These are phyloP conservation scores for Alternaria gaisen DNA, from an alignment of 2,329 filamentous ascomycete genomes.

Conservation along the genomic window DNA sequence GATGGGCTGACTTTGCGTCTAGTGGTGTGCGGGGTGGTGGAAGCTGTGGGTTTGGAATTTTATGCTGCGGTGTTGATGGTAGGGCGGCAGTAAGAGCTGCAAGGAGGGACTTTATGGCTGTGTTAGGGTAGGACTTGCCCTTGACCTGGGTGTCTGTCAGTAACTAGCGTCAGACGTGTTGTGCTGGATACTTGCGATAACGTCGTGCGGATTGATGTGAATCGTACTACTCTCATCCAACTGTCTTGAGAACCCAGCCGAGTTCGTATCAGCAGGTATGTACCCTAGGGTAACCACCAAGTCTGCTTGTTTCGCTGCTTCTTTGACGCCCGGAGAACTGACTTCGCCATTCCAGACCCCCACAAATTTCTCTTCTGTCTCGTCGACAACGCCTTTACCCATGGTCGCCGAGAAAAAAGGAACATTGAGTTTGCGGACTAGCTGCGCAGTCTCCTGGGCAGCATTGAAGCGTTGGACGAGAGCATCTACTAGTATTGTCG, in stretches of 20 bases:
- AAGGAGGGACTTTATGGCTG: slow-evolving; percentile 51
- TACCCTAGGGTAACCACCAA: slow-evolving; percentile 52
- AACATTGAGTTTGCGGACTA: slow-evolving; percentile 48
- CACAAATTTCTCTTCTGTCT: slow-evolving; percentile 51
- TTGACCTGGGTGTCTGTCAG: slow-evolving; percentile 31
- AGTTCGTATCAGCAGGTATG: slow-evolving; percentile 55
- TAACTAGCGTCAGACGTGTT: not conserved
- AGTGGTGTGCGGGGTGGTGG: slow-evolving; percentile 39
- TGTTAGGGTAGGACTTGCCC: slow-evolving; percentile 44
- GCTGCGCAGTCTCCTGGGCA: slow-evolving; percentile 40
- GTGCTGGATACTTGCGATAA: slow-evolving; percentile 35
- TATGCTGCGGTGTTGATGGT: slow-evolving; percentile 32
- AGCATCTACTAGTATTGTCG: slow-evolving; percentile 52
- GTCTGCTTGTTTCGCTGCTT: slow-evolving; percentile 49
- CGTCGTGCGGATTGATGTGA: slow-evolving; percentile 50
- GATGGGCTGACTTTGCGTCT: slow-evolving; percentile 47
- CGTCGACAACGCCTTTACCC: slow-evolving; percentile 56
- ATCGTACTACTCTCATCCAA: slow-evolving; percentile 43
- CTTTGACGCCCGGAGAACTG: slow-evolving; percentile 48
- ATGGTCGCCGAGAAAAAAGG: slow-evolving; percentile 54
- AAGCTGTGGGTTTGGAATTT: slow-evolving; percentile 33
- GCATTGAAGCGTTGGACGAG: slow-evolving; percentile 52
- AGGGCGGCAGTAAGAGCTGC: slow-evolving; percentile 37
- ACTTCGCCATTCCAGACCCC: slow-evolving; percentile 55
- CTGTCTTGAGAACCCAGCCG: slow-evolving; percentile 52